A percentile compares a stretch with the other conserved stretches of the same genome.
phyloP scores from a whole-genome alignment of 75 land plant species.

The Pseudotsuga menziesii region DNA sequence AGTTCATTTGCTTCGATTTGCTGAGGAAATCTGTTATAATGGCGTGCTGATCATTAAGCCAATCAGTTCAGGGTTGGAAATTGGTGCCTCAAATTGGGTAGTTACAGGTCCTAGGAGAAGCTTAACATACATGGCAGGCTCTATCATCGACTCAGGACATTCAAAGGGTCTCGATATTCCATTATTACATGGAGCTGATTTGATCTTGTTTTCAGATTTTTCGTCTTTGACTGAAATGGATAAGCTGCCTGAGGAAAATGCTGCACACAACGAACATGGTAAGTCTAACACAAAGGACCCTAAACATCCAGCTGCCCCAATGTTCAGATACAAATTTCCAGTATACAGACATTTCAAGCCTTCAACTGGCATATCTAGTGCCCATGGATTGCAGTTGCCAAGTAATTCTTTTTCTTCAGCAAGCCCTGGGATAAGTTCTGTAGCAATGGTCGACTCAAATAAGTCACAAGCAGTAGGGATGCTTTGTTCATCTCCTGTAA shows the following conservation, averaged over 20 bases:
- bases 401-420: constrained; percentile 3
- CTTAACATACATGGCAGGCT: constrained; percentile 50
- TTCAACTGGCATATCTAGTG: background rate
- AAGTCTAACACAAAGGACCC: background rate
- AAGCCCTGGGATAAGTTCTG: background rate
- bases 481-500: background rate
- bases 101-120: constrained; percentile 48
- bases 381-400: background rate
- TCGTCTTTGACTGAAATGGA: constrained; percentile 19
- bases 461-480: background rate
- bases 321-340: constrained; percentile 11
- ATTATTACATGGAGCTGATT: constrained; percentile 48
- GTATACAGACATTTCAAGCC: constrained; percentile 6
- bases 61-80: constrained; percentile 80
- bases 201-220: constrained; percentile 59
- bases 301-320: background rate
- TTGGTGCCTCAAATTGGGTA: constrained; percentile 86
- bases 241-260: background rate
- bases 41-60: constrained; percentile 60
- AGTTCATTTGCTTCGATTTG: constrained; percentile 63
- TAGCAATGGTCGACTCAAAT: background rate
- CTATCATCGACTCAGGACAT: constrained; percentile 36
- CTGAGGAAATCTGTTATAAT: constrained; percentile 76
- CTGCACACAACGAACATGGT: background rate
- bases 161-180: constrained; percentile 58